Base-by-base conservation (phyloP, 805 yeast species). In the Ogataea allantospora region DNA sequence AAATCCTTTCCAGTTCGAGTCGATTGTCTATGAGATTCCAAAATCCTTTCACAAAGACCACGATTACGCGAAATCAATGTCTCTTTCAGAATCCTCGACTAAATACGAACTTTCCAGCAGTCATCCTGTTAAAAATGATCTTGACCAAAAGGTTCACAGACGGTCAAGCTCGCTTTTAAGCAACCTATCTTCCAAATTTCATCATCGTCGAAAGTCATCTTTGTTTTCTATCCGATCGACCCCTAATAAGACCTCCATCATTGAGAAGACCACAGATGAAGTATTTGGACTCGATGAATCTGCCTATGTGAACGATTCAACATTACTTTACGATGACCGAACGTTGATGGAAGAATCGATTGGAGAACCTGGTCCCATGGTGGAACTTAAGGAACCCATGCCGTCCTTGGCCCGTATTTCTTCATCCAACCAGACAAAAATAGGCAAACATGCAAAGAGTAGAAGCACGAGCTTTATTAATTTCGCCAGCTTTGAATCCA, bases 301-400 rank as follows among this genome's bases (percentile, higher is more conserved):
- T 6, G 14, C 33, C 9, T 19, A 24, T 26, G 35, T 31, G 7
- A 53, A 52, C 27, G 58, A 56, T 29, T 29, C 51, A 0, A 54
- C 58, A 1, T 31, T 55, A n/a, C 43, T 51, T 6, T 47, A 40
- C 25, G 60, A 57, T 35, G 57, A 57, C 34, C 38, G 43, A 15
- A 56, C 60, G 5, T 27, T 57, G 20, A 54, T 57, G 7, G 58
- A 48, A 22, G 58, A 54, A 11, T 30, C 30, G n/a, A 18, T 58
- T 11, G 64, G 64, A 27, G 63, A 60, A 33, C 65, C 65, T 4
- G 65, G 65, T 10, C 65, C 65, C n/a, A 60, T 60, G 55, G 38
- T 59, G 30, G 51, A 52, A 33, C 34, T 49, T 6, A 28, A 13
- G 5, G 33, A 35, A 18, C 14, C 37, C 12, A 40, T 38, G 26